Evolutionary conservation across 106 monocot genomes (phyloP).

Genomic region (Phalaenopsis equestris): DNA sequence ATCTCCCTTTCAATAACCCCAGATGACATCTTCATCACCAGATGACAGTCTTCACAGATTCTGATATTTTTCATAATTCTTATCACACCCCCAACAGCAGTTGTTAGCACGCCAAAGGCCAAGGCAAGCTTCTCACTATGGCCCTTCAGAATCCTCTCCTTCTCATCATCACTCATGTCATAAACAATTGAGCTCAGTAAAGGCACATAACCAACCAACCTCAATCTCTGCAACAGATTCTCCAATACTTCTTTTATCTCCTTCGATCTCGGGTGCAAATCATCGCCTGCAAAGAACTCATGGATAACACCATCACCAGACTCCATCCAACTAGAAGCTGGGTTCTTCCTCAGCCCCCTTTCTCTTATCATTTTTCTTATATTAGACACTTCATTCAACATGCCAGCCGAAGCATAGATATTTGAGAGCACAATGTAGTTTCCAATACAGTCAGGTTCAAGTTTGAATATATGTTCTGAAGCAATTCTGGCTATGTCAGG

Average conservation of each 20-base stretch:
- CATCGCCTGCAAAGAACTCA: slow-evolving; percentile 67
- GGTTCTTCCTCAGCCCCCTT: slow-evolving; percentile 49
- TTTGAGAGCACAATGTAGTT: slow-evolving; percentile 58
- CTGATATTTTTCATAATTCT: slow-evolving; percentile 62
- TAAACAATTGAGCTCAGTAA: slow-evolving; percentile 29
- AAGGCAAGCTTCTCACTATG: slow-evolving; percentile 73
- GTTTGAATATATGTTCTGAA: slow-evolving; percentile 32
- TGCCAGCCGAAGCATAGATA: slow-evolving; percentile 50
- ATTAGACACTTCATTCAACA: slow-evolving; percentile 58
- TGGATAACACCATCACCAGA: slow-evolving; percentile 44
- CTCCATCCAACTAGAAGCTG: slow-evolving; percentile 50
- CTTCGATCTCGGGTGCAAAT: slow-evolving; percentile 29
- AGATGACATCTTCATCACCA: slow-evolving; percentile 49
- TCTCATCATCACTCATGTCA: slow-evolving; percentile 41
- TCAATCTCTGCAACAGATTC: slow-evolving; percentile 35
- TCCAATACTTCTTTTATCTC: slow-evolving; percentile 57
- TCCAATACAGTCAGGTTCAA: slow-evolving; percentile 51
- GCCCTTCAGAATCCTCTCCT: slow-evolving; percentile 51
- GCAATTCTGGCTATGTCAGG: slow-evolving; percentile 46
- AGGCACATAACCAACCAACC: slow-evolving; percentile 24
- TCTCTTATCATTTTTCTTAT: slow-evolving; percentile 53
- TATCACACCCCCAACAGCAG: slow-evolving; percentile 19
- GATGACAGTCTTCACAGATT: slow-evolving; percentile 63
- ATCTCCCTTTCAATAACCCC: slow-evolving; percentile 31
- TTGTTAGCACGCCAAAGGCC: slow-evolving; percentile 53